A percentile compares a stretch with the other conserved stretches of the same genome.
Conservation (phyloP, 2,329 filamentous ascomycete genomes). For the Aureobasidium sp. region DNA sequence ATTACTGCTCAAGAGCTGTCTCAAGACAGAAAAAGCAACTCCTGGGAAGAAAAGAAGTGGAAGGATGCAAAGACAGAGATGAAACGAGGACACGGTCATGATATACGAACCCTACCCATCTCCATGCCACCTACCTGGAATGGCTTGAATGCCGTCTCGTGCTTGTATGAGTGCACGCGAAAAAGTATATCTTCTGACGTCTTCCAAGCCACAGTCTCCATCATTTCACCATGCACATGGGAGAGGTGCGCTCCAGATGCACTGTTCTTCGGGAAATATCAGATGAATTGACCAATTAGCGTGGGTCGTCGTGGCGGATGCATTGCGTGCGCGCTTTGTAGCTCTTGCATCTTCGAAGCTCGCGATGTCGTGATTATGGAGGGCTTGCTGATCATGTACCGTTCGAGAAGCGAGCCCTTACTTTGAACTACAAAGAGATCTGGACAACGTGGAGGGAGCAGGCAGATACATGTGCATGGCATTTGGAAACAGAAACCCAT, state of each 20-base stretch:
- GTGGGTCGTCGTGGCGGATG: too few relatives aligned
- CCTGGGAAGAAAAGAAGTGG: neutral
- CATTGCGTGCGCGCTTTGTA: neutral
- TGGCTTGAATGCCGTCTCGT: neutral
- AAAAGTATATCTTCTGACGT: slow-evolving; percentile 11
- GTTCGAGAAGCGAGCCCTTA: too few relatives aligned
- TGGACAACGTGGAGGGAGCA: neutral
- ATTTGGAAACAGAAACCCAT: neutral
- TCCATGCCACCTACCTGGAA: neutral
- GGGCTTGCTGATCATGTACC: neutral
- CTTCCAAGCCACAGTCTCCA: slow-evolving; percentile 1
- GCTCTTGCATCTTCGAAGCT: slow-evolving; percentile 5
- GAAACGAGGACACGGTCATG: neutral
- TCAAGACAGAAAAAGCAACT: neutral
- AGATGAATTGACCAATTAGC: neutral
- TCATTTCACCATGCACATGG: neutral
- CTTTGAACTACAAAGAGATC: neutral
- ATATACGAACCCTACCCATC: neutral
- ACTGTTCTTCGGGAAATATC: neutral
- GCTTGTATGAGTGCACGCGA: neutral
- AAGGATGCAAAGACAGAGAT: neutral
- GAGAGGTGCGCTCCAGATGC: neutral
- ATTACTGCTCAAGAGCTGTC: neutral
- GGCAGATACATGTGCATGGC: neutral
- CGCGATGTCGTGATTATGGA: slow-evolving; percentile 14